Conservation (phyloP, 2,329 filamentous ascomycete genomes). For the Dactylellina cionopaga region DNA sequence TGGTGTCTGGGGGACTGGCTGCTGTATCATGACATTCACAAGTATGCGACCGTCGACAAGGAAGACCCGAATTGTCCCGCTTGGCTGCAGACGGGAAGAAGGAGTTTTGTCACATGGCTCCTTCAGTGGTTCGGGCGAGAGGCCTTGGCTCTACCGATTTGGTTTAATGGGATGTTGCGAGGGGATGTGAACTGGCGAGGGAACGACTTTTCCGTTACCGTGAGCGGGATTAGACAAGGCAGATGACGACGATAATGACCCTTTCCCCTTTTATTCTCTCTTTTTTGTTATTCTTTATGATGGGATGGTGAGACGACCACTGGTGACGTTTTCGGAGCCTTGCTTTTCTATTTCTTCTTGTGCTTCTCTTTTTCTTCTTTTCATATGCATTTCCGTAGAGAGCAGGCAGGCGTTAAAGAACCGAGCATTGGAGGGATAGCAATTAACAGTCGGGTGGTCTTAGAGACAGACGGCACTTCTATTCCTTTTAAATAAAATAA, state of each 20-base stretch:
- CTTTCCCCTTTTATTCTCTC: background rate
- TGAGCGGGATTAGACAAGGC: slow-evolving; percentile 38
- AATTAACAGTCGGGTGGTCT: background rate
- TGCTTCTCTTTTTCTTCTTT: background rate
- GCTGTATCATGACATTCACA: slow-evolving; percentile 78
- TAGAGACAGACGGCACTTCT: background rate
- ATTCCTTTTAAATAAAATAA: background rate
- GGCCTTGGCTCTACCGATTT: slow-evolving; percentile 83
- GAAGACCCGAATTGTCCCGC: slow-evolving; percentile 75
- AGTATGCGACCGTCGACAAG: slow-evolving; percentile 74
- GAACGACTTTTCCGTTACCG: slow-evolving; percentile 49
- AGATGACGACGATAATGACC: background rate
- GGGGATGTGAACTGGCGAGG: slow-evolving; percentile 90
- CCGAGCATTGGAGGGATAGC: background rate
- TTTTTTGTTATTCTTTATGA: too few relatives aligned
- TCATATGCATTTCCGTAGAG: slow-evolving; percentile 18
- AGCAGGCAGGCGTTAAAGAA: slow-evolving; percentile 15
- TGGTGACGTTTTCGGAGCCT: background rate
- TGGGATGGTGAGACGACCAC: background rate
- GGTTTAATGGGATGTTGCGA: slow-evolving; percentile 88
- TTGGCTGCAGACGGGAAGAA: slow-evolving; percentile 71
- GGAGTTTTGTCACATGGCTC: slow-evolving; percentile 72
- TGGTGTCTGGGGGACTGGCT: slow-evolving; percentile 83
- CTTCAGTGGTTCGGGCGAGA: slow-evolving; percentile 87
- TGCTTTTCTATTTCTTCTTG: background rate